Base-by-base conservation (phyloP, 352 stramenopile genomes). In the Phytopythium cucurbitacearum region DNA sequence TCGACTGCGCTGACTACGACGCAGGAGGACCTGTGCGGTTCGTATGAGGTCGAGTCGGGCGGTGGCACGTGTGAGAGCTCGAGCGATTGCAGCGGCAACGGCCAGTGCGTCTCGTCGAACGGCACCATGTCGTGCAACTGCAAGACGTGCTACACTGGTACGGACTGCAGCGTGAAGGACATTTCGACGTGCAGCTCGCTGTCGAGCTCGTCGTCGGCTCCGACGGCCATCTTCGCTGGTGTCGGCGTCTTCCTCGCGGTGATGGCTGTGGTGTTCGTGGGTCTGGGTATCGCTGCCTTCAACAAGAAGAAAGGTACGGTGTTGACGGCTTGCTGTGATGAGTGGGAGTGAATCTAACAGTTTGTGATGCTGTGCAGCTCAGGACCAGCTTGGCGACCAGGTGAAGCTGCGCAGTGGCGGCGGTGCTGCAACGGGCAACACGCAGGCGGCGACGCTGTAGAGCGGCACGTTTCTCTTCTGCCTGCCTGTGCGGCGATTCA, bases 241-340 rank as follows among this genome's bases (percentile, higher is more conserved):
- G 71, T 91, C 4, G 84, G 81, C 38, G 62, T 51, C 3, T 94
- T 92, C 60, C 43, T 94, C 52, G 77, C 54, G 7, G 59, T 89
- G n/a, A 92, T 91, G 73, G 51, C 80, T 7, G 69, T 89, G 15
- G 78, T 92, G 8, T 94, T 92, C 55, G 66, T 88, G 34, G 75
- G 66, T 7, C 74, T 94, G 11, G 77, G 66, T 7, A 62, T 94
- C 43, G 68, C 80, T 1, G 81, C 84, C 7, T 67, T 76, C 38
- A 91, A 89, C 56, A 86, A 84, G 59, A 88, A 84, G 61, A 64
- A 65, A 73, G 78, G 80, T 91, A 68, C 39, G 74, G 2, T 63
- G 43, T 33, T 51, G 38, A n/a, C 50, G 32, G 28, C 5, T 48
- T 48, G 42, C 13, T 52, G n/a, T 57, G 49, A 13, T 60, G 6